These are phyloP conservation scores for Fusarium fujikuroi DNA, from an alignment of 2,329 filamentous ascomycete genomes.

Conservation along the genomic window DNA sequence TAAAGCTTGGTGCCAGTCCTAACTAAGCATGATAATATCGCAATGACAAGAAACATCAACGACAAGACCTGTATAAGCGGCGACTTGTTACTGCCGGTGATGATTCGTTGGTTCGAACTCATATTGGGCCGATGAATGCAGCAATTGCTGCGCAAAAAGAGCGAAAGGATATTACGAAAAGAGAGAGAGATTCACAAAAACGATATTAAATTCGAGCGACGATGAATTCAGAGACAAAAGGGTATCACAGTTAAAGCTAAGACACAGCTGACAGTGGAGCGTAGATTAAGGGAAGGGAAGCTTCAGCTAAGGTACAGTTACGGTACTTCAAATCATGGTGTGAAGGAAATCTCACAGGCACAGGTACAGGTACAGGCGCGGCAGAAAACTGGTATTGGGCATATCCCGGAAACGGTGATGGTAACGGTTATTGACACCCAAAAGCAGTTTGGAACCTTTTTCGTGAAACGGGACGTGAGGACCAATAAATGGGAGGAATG, in stretches of 20 bases:
- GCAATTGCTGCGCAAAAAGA: neutral
- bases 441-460: constrained; percentile 6
- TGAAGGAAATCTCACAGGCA: constrained; percentile 4
- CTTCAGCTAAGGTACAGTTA: neutral
- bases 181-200: neutral
- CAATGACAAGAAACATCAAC: constrained; percentile 46
- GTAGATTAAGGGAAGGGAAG: constrained; percentile 1
- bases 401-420: constrained; percentile 5
- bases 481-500: neutral
- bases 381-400: neutral
- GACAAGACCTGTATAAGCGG: constrained; percentile 46
- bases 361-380: neutral
- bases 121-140: constrained; percentile 19
- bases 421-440: constrained; percentile 13
- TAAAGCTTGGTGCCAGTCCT: constrained; percentile 44
- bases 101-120: constrained; percentile 39
- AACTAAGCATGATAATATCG: constrained; percentile 41
- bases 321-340: neutral
- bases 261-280: constrained; percentile 5
- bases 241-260: neutral
- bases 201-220: constrained; percentile 1
- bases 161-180: neutral
- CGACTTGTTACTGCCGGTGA: constrained; percentile 46
- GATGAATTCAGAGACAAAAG: neutral
- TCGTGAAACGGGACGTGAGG: neutral